Evolutionary conservation across 2,329 filamentous ascomycete genomes (phyloP), one percentile per base, ranked within the genome.

Genomic region (Blastomyces gilchristii): DNA sequence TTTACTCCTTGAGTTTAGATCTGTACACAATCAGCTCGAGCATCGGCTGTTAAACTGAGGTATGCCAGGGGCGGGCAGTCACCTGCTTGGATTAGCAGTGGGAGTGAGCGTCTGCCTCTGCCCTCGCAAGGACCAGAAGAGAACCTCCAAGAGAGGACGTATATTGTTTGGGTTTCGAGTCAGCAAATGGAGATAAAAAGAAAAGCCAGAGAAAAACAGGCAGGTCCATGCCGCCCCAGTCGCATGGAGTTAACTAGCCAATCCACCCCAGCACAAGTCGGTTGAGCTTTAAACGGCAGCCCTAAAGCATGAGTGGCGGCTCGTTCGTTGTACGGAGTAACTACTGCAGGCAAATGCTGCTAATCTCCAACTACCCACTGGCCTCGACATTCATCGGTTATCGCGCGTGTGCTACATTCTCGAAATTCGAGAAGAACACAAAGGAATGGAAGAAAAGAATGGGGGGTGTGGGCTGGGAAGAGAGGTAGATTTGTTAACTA

Each of bases 351-450:
- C 53, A 6, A 31, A 53, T 53, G 25, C 12, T 18, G 50, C 50
- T 31, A n/a, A 28, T 5, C 28, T 4, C 12, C 50, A 34, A 4
- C 50, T 34, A 4, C 18, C 22, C 7, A 14, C 12, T 52, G 6
- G 25, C 28, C 25, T 45, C 18, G 8, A 45, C 31, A 52, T 25
- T 25, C 12, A 18, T 52, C 49, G 14, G 49, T n/a, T 16, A 34
- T 39, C 34, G 9, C n/a, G 37, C 34, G 31, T 39, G 7, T 14
- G 52, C 34, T 54, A 16, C 52, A 31, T 56, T 56, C 53, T 56
- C 53, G 53, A 56, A 56, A 56, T 56, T 56, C 53, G 31, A n/a
- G 22, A 37, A n/a, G n/a, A 56, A 56, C 31, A 39, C 34, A 37
- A 53, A 34, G 50, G 28, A 34, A 39, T 37, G 7, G 16, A 37